Conservation (phyloP, 148 eudicot genomes). For the Cornus kousa region DNA sequence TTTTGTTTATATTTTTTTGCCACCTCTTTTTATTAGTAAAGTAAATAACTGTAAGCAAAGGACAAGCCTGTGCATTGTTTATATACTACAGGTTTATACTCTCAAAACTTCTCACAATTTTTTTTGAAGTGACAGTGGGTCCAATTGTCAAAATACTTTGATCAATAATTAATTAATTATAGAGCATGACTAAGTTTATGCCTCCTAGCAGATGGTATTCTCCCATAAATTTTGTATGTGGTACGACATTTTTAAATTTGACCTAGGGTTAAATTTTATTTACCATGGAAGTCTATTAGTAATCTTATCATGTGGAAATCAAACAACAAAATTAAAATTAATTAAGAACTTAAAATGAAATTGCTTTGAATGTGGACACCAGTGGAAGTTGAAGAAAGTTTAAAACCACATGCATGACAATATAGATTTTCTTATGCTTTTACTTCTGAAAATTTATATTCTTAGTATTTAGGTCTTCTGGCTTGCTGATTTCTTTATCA, state of each 20-base stretch:
- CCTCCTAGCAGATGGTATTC: no score
- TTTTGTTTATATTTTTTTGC: not conserved
- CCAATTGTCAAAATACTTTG: no score
- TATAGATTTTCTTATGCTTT: no score
- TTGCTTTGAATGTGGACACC: no score
- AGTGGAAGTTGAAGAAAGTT: no score
- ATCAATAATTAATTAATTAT: no score
- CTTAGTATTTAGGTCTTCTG: not conserved
- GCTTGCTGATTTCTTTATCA: not conserved
- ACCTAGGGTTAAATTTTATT: not conserved
- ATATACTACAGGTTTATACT: not conserved
- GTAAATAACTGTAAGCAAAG: not conserved
- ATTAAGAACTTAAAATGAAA: no score
- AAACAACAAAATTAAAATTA: no score
- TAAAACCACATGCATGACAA: no score
- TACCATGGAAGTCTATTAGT: not conserved
- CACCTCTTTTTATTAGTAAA: not conserved
- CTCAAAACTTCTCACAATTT: not conserved
- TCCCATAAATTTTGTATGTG: not conserved
- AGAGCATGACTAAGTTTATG: no score
- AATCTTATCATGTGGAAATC: not conserved
- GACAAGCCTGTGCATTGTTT: not conserved
- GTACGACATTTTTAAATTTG: not conserved
- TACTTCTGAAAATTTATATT: no score
- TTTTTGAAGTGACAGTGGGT: not conserved